A percentile compares a stretch with the other conserved stretches of the same genome.
Conservation (phyloP, 441 rosid species). For the Erysimum cheiri region DNA sequence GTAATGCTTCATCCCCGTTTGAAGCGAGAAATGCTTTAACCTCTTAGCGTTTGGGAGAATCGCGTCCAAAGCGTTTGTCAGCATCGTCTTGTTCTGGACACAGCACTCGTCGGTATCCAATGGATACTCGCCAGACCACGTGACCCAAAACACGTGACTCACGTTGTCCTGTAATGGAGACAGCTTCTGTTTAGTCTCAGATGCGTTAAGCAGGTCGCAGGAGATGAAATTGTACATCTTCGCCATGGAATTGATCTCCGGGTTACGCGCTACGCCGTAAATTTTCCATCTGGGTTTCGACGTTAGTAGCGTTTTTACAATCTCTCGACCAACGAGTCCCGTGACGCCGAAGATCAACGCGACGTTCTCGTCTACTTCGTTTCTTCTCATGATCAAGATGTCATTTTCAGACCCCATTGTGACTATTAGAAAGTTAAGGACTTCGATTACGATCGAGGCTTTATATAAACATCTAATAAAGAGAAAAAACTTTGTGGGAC, state of each 20-base stretch:
- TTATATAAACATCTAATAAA: neutral
- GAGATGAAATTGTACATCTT: slow-evolving; percentile 67
- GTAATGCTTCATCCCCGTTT: slow-evolving; percentile 89
- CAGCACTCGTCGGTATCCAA: slow-evolving; percentile 64
- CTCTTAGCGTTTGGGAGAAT: slow-evolving; percentile 58
- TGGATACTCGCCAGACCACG: slow-evolving; percentile 75
- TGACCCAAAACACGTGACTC: slow-evolving; percentile 86
- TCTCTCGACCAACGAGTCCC: slow-evolving; percentile 50
- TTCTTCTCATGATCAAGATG: slow-evolving; percentile 25
- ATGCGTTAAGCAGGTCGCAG: slow-evolving; percentile 72
- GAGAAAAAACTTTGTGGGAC: slow-evolving; percentile 3
- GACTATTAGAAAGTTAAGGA: slow-evolving; percentile 1
- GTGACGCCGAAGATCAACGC: slow-evolving; percentile 49
- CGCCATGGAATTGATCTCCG: slow-evolving; percentile 29
- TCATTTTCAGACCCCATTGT: slow-evolving; percentile 42
- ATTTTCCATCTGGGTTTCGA: slow-evolving; percentile 43
- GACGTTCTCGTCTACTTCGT: slow-evolving; percentile 39
- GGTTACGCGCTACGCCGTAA: slow-evolving; percentile 44
- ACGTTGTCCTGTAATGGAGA: slow-evolving; percentile 51
- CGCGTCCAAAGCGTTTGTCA: slow-evolving; percentile 66
- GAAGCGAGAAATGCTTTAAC: slow-evolving; percentile 78
- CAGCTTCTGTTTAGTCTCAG: slow-evolving; percentile 57
- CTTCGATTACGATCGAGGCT: slow-evolving; percentile 14
- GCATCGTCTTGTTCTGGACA: slow-evolving; percentile 74
- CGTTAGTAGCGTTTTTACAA: slow-evolving; percentile 35